Evolutionary conservation across 1,284 basidiomycete species (phyloP).

Genomic region (Ganoderma leucocontextum): DNA sequence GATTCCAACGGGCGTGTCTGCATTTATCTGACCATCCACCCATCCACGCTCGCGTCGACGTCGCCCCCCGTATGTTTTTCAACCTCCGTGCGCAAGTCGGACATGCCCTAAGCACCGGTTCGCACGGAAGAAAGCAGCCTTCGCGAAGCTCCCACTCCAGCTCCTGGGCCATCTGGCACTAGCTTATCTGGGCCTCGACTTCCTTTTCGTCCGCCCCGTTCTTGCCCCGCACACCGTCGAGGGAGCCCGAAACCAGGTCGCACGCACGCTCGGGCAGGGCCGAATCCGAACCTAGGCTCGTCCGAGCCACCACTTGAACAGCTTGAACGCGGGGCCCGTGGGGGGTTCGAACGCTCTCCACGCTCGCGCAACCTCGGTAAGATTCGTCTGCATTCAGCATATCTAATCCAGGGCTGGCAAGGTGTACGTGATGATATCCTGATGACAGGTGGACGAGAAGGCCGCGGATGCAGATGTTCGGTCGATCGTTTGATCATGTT

Average conservation of each 20-base stretch:
- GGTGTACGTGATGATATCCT: background rate
- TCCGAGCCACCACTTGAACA: background rate
- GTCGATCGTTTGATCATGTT: constrained; percentile 2
- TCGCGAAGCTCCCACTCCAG: background rate
- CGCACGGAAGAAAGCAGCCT: constrained; percentile 17
- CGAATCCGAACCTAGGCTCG: background rate
- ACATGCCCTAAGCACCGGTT: constrained; percentile 30
- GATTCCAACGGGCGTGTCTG: background rate
- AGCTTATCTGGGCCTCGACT: constrained; percentile 15
- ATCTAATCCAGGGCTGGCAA: no score
- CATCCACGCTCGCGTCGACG: background rate
- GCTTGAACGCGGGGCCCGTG: no score
- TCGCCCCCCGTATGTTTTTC: background rate
- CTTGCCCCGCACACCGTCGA: background rate
- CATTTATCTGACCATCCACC: background rate
- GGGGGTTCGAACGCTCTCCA: background rate
- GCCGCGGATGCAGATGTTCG: background rate
- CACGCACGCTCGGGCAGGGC: background rate
- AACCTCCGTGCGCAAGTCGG: constrained; percentile 25
- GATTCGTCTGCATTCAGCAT: background rate
- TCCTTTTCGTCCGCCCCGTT: background rate
- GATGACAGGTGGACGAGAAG: background rate
- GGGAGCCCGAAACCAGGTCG: background rate
- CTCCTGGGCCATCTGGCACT: constrained; percentile 17
- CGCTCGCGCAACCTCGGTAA: background rate